Conservation (phyloP, 2,329 filamentous ascomycete genomes). For the Ophiostoma perfectum region DNA sequence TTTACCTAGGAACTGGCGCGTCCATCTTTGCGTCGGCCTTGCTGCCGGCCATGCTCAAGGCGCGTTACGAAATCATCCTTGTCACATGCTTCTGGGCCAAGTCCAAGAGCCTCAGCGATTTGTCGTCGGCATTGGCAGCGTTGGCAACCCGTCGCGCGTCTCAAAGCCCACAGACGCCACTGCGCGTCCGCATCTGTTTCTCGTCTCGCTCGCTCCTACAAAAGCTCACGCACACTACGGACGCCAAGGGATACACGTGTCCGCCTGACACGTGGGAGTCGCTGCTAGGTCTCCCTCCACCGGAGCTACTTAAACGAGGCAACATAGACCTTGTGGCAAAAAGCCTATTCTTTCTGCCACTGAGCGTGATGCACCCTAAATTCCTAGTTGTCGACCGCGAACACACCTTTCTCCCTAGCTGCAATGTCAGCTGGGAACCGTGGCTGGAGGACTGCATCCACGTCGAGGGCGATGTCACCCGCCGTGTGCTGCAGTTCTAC, state of each 20-base stretch:
- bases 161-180: slow-evolving; percentile 22
- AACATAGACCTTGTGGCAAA: slow-evolving; percentile 67
- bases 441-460: slow-evolving; percentile 78
- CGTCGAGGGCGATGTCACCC: slow-evolving; percentile 57
- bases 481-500: slow-evolving; percentile 62
- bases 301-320: slow-evolving; percentile 45
- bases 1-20: slow-evolving; percentile 54
- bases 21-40: slow-evolving; percentile 52
- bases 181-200: slow-evolving; percentile 68
- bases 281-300: slow-evolving; percentile 58
- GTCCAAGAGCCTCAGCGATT: slow-evolving; percentile 54
- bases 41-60: slow-evolving; percentile 52
- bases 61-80: slow-evolving; percentile 26
- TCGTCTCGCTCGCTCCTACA: slow-evolving; percentile 68
- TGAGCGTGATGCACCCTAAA: slow-evolving; percentile 86
- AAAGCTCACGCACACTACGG: slow-evolving; percentile 67
- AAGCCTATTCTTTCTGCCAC: slow-evolving; percentile 71
- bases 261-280: slow-evolving; percentile 52
- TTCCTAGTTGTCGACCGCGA: slow-evolving; percentile 68
- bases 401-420: slow-evolving; percentile 66
- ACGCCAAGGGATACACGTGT: slow-evolving; percentile 58
- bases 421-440: slow-evolving; percentile 81
- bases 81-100: slow-evolving; percentile 38
- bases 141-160: slow-evolving; percentile 44
- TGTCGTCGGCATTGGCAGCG: slow-evolving; percentile 52